A percentile compares a stretch with the other conserved stretches of the same genome.
These are phyloP conservation scores for Agrocybe praecox DNA, from an alignment of 768 basidiomycete genomes.

Conservation along the genomic window DNA sequence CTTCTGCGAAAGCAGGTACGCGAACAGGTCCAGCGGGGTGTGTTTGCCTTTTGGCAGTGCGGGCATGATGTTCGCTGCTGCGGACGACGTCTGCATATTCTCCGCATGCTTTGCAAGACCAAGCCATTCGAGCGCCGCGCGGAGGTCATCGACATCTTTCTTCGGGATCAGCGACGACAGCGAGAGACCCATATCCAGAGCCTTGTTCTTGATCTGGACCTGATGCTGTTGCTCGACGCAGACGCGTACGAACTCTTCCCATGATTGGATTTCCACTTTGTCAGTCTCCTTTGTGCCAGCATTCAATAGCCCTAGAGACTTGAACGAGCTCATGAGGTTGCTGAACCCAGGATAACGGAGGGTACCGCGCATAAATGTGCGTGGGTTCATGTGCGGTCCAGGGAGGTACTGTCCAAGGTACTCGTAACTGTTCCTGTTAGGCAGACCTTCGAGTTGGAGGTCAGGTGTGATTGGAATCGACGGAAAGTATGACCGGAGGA, in stretches of 20 bases:
- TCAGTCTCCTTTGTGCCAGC: conserved; percentile 14
- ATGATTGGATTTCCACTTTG: conserved; percentile 39
- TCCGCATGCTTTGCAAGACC: conserved; percentile 20
- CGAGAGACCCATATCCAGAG: conserved; percentile 6
- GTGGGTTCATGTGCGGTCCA: conserved; percentile 33
- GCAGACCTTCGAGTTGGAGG: conserved; percentile 77
- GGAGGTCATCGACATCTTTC: conserved; percentile 25
- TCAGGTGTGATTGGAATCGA: conserved; percentile 66
- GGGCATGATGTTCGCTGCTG: conserved; percentile 29
- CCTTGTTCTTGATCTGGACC: conserved; percentile 15
- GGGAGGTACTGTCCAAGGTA: conserved; percentile 73
- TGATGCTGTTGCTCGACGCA: conserved; percentile 1
- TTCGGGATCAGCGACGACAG: conserved; percentile 21
- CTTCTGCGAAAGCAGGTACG: conserved; percentile 68
- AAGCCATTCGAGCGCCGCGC: conserved; percentile 55
- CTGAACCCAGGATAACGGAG: conserved; percentile 88
- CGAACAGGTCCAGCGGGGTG: conserved; percentile 74
- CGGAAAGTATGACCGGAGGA: conserved; percentile 63
- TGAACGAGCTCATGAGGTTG: conserved; percentile 72
- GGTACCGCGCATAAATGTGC: conserved; percentile 83
- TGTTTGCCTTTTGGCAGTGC: conserved; percentile 42
- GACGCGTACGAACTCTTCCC: conserved; percentile 35
- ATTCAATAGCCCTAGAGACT: conserved; percentile 68
- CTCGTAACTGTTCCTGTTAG: conserved; percentile 80
- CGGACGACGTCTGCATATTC: neutral